These are phyloP conservation scores for Globisporangium orthogonon DNA, from an alignment of 352 stramenopile species.

Conservation along the genomic window DNA sequence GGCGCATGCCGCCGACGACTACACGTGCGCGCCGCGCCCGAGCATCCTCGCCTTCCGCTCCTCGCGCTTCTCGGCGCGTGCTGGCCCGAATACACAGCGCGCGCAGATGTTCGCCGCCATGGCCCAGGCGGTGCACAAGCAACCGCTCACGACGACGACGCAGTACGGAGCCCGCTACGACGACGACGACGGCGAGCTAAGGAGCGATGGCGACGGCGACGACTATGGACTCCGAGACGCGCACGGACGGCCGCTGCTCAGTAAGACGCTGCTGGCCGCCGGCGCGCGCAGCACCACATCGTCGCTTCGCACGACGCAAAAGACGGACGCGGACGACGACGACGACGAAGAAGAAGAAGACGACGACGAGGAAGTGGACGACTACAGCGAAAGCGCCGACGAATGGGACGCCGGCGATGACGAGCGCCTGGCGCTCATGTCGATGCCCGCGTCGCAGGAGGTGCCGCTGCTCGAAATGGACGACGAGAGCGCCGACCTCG, in stretches of 20 bases:
- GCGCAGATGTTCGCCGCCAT: constrained; percentile 37
- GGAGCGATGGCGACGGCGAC: not conserved
- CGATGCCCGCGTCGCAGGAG: constrained; percentile 27
- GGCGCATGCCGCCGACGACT: constrained; percentile 6
- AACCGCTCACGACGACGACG: not conserved
- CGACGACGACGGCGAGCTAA: not conserved
- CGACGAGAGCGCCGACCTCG: constrained; percentile 34
- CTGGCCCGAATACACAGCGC: constrained; percentile 28
- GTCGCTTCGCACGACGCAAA: constrained; percentile 14
- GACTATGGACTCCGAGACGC: constrained; percentile 1
- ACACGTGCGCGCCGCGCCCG: constrained; percentile 23
- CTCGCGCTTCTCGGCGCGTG: constrained; percentile 31
- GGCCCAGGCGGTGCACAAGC: constrained; percentile 9
- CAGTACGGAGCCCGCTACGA: constrained; percentile 1
- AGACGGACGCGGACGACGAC: constrained; percentile 10
- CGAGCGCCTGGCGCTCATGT: constrained; percentile 21
- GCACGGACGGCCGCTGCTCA: constrained; percentile 1
- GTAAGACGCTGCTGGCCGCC: not conserved
- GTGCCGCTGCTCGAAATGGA: constrained; percentile 42
- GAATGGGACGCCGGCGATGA: constrained; percentile 16
- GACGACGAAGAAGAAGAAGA: constrained; percentile 9
- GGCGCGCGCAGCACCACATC: constrained; percentile 9
- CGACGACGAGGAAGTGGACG: constrained; percentile 13
- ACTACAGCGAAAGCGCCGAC: constrained; percentile 13
- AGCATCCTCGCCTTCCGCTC: constrained; percentile 44